phyloP scores from a whole-genome alignment of 1,139 yeast species.

The Geotrichum fermentans region DNA sequence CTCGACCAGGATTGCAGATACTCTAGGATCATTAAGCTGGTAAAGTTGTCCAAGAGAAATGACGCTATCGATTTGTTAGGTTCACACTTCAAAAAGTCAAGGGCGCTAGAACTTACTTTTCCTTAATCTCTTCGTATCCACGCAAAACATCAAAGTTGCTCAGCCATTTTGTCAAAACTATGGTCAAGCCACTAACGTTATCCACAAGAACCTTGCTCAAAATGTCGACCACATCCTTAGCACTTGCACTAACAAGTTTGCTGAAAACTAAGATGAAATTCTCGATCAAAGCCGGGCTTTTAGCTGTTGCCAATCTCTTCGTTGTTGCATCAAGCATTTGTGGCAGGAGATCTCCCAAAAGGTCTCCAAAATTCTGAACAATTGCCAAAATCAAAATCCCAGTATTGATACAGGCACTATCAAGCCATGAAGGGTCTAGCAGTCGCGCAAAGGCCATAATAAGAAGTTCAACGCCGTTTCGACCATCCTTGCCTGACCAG shows the following conservation, averaged over 20 bases:
- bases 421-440: slow-evolving; percentile 66
- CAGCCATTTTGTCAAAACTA: slow-evolving; percentile 72
- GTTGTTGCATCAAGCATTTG: slow-evolving; percentile 71
- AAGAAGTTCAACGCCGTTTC: slow-evolving; percentile 49
- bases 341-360: slow-evolving; percentile 50
- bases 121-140: slow-evolving; percentile 69
- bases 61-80: too few relatives aligned
- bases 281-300: slow-evolving; percentile 68
- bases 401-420: slow-evolving; percentile 71
- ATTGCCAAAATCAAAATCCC: slow-evolving; percentile 43
- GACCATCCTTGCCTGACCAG: slow-evolving; percentile 40
- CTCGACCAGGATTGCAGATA: slow-evolving; percentile 55
- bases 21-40: slow-evolving; percentile 51
- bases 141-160: slow-evolving; percentile 73
- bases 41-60: slow-evolving; percentile 65
- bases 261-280: slow-evolving; percentile 74
- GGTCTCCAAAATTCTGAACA: slow-evolving; percentile 52
- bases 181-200: slow-evolving; percentile 40
- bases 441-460: slow-evolving; percentile 35
- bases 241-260: slow-evolving; percentile 58
- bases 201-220: slow-evolving; percentile 41
- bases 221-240: slow-evolving; percentile 57
- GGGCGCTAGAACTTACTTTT: slow-evolving; percentile 46
- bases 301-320: slow-evolving; percentile 56
- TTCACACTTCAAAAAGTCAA: too few relatives aligned